Conservation (phyloP, 2,329 filamentous ascomycete genomes). For the Penicillium brevicompactum region DNA sequence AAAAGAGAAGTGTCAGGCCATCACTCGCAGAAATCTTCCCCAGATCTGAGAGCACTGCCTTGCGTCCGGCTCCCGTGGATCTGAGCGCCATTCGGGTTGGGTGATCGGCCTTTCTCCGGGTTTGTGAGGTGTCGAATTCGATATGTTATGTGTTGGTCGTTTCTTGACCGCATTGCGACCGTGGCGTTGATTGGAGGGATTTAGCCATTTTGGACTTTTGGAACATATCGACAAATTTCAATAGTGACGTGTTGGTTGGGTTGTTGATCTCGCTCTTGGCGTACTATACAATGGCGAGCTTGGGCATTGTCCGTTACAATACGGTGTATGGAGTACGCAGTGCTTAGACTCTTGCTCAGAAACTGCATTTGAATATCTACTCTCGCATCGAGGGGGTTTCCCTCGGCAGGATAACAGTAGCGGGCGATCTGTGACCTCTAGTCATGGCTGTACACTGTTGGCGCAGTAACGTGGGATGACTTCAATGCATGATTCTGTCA, state of each 20-base stretch:
- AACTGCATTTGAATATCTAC: background rate
- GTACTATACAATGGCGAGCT: background rate
- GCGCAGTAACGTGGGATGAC: background rate
- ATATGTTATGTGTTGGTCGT: constrained; percentile 5
- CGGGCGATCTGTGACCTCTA: background rate
- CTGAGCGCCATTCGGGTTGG: background rate
- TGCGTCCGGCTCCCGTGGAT: constrained; percentile 10
- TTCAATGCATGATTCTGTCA: background rate
- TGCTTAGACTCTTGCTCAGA: background rate
- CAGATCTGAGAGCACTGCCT: constrained; percentile 15
- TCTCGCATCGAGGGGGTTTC: background rate
- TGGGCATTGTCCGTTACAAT: background rate
- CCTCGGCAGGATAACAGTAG: background rate
- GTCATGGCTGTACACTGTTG: background rate
- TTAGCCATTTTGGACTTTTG: background rate
- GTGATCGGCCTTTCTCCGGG: constrained; percentile 6
- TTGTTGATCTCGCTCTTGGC: constrained; percentile 5
- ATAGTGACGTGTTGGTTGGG: constrained; percentile 5
- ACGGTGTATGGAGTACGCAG: too few relatives aligned
- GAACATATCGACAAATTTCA: background rate
- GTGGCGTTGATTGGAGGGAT: too few relatives aligned
- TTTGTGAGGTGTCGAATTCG: constrained; percentile 3
- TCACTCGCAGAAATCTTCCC: constrained; percentile 24
- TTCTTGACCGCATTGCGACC: constrained; percentile 5
- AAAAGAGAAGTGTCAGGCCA: constrained; percentile 13